Evolutionary conservation across 2,329 filamentous ascomycete genomes (phyloP).

Genomic region (Trichocomaceae sp.): DNA sequence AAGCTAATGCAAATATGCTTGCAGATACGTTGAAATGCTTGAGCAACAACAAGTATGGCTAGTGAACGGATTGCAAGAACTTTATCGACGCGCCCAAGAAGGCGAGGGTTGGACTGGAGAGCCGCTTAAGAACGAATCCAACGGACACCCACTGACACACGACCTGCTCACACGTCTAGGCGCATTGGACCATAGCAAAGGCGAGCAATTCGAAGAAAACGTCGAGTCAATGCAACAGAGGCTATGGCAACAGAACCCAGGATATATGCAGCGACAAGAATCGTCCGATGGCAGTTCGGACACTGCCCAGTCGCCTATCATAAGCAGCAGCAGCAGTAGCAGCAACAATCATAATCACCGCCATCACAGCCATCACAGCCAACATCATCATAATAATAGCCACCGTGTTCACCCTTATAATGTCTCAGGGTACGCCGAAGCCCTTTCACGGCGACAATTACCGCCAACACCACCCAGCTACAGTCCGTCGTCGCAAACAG

Average conservation of each 20-base stretch:
- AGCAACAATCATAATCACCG: conserved; percentile 8
- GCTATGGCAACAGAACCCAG: conserved; percentile 43
- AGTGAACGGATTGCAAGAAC: conserved; percentile 54
- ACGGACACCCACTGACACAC: conserved; percentile 56
- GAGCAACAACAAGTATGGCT: conserved; percentile 60
- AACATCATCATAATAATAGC: conserved; percentile 1
- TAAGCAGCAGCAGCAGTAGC: conserved; percentile 7
- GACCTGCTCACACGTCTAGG: conserved; percentile 56
- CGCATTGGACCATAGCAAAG: conserved; percentile 48
- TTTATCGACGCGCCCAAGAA: conserved; percentile 49
- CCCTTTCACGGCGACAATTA: conserved; percentile 21
- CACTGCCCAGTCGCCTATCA: conserved; percentile 42
- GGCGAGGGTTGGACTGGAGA: conserved; percentile 53
- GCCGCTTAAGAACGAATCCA: conserved; percentile 44
- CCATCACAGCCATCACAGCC: conserved; percentile 5
- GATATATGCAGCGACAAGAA: conserved; percentile 46
- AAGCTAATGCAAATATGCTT: neutral
- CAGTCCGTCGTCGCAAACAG: conserved; percentile 28
- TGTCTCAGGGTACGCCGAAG: conserved; percentile 10
- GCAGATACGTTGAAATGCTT: conserved; percentile 59
- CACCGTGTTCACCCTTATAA: conserved; percentile 5
- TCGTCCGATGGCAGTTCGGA: conserved; percentile 55
- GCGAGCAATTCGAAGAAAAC: conserved; percentile 55
- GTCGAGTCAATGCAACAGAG: conserved; percentile 49
- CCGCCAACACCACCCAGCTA: conserved; percentile 38